Percentiles rank a stretch among this genome's conserved stretches.
phyloP scores from a whole-genome alignment of 768 basidiomycete species.

The Trametes coccinea region DNA sequence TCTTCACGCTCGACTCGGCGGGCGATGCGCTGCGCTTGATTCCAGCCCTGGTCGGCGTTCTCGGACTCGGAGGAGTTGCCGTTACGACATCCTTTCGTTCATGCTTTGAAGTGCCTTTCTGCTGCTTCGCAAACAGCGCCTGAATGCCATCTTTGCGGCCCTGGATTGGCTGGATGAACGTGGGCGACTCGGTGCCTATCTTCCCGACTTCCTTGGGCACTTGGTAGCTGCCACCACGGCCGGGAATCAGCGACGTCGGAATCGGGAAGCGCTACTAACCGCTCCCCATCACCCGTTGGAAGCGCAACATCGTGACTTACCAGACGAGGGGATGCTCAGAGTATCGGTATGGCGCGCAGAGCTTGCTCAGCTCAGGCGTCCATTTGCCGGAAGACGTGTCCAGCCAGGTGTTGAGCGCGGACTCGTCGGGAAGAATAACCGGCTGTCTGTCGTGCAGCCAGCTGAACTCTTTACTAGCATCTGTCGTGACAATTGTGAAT shows the following conservation, averaged over 20 bases:
- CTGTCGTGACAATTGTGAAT: constrained; percentile 88
- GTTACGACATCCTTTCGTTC: too few relatives aligned
- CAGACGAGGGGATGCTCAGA: constrained; percentile 58
- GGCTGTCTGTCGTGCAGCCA: constrained; percentile 95
- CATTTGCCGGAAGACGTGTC: constrained; percentile 70
- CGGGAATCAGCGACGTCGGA: not conserved
- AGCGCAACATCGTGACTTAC: constrained; percentile 40
- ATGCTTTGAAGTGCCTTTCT: too few relatives aligned
- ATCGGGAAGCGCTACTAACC: too few relatives aligned
- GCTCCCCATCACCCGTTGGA: too few relatives aligned
- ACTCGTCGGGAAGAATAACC: constrained; percentile 67
- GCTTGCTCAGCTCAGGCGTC: constrained; percentile 56
- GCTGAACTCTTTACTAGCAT: constrained; percentile 61
- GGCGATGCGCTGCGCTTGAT: constrained; percentile 30
- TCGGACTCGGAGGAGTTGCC: not conserved
- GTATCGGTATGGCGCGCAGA: constrained; percentile 64
- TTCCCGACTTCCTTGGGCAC: constrained; percentile 92
- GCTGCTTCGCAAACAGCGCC: constrained; percentile 76
- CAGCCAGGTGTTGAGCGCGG: constrained; percentile 74
- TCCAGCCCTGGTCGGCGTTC: constrained; percentile 18
- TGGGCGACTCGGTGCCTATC: constrained; percentile 79
- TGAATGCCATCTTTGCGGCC: constrained; percentile 84
- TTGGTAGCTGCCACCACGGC: constrained; percentile 57
- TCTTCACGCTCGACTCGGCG: not conserved
- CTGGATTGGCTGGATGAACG: constrained; percentile 79